phyloP scores from a whole-genome alignment of 495 filamentous ascomycete genomes.

The Clohesyomyces aquaticus region DNA sequence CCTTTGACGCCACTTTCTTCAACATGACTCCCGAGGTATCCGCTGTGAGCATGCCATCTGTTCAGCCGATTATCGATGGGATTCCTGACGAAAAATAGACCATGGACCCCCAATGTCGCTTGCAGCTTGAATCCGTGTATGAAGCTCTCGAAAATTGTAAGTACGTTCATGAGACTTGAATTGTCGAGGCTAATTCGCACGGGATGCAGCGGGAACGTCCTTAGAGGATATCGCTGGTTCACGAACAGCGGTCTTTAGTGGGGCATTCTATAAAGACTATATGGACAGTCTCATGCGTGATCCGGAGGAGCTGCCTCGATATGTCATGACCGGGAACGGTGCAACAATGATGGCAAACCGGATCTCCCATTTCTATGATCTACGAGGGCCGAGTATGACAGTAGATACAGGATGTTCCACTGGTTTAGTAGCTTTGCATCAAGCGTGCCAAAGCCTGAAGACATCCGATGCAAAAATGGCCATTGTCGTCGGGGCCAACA shows the following conservation, averaged over 20 bases:
- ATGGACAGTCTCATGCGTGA: constrained; percentile 2
- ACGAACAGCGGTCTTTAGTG: constrained; percentile 17
- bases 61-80: too few species aligned
- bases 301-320: constrained; percentile 36
- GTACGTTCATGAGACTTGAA: constrained; percentile 13
- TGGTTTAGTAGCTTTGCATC: constrained; percentile 15
- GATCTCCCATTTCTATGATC: constrained; percentile 25
- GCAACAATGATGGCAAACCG: constrained; percentile 6
- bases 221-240: constrained; percentile 13
- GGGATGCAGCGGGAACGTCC: constrained; percentile 10
- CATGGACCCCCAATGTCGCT: too few species aligned
- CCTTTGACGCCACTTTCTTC: too few species aligned
- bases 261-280: constrained; percentile 8
- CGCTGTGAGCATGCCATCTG: too few species aligned
- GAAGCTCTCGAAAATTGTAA: constrained; percentile 4
- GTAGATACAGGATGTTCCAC: constrained; percentile 31
- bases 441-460: constrained; percentile 10
- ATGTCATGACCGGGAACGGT: not conserved
- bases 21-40: too few species aligned
- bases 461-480: constrained; percentile 1
- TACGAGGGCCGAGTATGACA: constrained; percentile 16
- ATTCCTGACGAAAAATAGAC: too few species aligned
- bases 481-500: not conserved
- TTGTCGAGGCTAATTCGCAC: constrained; percentile 16
- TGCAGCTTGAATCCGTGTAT: too few species aligned